These are phyloP conservation scores for Phytopythium helicoides DNA, from an alignment of 352 stramenopile genomes.

Conservation along the genomic window DNA sequence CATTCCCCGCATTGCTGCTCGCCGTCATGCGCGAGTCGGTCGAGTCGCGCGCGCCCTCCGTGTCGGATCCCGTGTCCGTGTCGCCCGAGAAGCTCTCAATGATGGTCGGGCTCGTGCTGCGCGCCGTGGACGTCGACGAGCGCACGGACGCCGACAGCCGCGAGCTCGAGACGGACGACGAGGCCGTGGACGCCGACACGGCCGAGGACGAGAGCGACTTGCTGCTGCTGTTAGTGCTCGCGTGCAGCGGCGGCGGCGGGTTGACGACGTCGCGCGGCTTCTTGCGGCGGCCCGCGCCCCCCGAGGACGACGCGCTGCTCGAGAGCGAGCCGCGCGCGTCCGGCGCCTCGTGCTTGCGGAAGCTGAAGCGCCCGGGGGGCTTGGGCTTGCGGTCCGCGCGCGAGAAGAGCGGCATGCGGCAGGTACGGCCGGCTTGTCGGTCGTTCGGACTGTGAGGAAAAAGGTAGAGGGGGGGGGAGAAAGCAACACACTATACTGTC, in stretches of 20 bases:
- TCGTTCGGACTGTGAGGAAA: slow-evolving; percentile 5
- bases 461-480: not conserved
- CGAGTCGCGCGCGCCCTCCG: slow-evolving; percentile 13
- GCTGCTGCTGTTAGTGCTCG: not conserved
- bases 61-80: slow-evolving; percentile 29
- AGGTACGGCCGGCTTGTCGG: slow-evolving; percentile 10
- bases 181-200: slow-evolving; percentile 11
- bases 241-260: slow-evolving; percentile 12
- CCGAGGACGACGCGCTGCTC: slow-evolving; percentile 9
- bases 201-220: slow-evolving; percentile 17
- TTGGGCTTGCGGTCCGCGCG: slow-evolving; percentile 53
- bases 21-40: slow-evolving; percentile 5
- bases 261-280: slow-evolving; percentile 8
- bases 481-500: no score
- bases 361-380: slow-evolving; percentile 55
- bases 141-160: slow-evolving; percentile 24
- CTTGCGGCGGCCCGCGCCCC: slow-evolving; percentile 19
- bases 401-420: slow-evolving; percentile 66
- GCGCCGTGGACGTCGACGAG: slow-evolving; percentile 47
- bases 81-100: slow-evolving; percentile 40
- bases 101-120: slow-evolving; percentile 34
- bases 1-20: slow-evolving; percentile 7
- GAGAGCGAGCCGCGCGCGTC: slow-evolving; percentile 16
- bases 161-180: slow-evolving; percentile 39
- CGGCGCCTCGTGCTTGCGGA: slow-evolving; percentile 56